These are phyloP conservation scores for Protea cynaroides DNA, from an alignment of 164 flowering plant species.

Conservation along the genomic window DNA sequence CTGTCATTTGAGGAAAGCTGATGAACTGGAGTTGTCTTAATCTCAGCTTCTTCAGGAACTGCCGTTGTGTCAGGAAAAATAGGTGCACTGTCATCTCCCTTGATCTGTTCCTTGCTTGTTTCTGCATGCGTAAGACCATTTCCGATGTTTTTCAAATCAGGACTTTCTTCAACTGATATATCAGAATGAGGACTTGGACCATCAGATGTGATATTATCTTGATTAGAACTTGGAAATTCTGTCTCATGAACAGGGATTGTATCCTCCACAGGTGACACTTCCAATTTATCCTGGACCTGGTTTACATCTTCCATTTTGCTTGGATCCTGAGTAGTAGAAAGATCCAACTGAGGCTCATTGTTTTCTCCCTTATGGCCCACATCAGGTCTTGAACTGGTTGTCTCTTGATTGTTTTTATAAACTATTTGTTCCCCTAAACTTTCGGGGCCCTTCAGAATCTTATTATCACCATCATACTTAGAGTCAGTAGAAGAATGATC, in stretches of 20 bases:
- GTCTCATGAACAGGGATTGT: slow-evolving; percentile 16
- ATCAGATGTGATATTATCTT: slow-evolving; percentile 16
- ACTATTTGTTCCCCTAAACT: slow-evolving; percentile 12
- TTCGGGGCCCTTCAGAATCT: slow-evolving; percentile 13
- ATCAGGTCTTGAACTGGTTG: slow-evolving; percentile 11
- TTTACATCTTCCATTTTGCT: slow-evolving; percentile 14
- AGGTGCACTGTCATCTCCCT: slow-evolving; percentile 19
- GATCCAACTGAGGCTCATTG: slow-evolving; percentile 18
- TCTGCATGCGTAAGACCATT: slow-evolving; percentile 11
- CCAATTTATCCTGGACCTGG: slow-evolving; percentile 13
- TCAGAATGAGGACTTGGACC: slow-evolving; percentile 20
- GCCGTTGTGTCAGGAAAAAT: slow-evolving; percentile 13
- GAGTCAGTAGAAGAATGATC: slow-evolving; percentile 11
- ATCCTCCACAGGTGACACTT: slow-evolving; percentile 16
- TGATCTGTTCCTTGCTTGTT: slow-evolving; percentile 15
- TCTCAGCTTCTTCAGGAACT: slow-evolving; percentile 19
- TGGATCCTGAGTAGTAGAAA: slow-evolving; percentile 17
- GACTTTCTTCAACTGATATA: slow-evolving; percentile 27
- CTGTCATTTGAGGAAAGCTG: slow-evolving; percentile 18
- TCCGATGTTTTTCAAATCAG: slow-evolving; percentile 12
- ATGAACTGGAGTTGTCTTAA: slow-evolving; percentile 12
- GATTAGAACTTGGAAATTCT: slow-evolving; percentile 19
- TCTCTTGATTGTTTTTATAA: slow-evolving; percentile 18
- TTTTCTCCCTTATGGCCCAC: slow-evolving; percentile 22
- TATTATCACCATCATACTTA: slow-evolving; percentile 1